Evolutionary conservation across 108 stramenopile genomes (phyloP).

Genomic region (Cyclotella cryptica): DNA sequence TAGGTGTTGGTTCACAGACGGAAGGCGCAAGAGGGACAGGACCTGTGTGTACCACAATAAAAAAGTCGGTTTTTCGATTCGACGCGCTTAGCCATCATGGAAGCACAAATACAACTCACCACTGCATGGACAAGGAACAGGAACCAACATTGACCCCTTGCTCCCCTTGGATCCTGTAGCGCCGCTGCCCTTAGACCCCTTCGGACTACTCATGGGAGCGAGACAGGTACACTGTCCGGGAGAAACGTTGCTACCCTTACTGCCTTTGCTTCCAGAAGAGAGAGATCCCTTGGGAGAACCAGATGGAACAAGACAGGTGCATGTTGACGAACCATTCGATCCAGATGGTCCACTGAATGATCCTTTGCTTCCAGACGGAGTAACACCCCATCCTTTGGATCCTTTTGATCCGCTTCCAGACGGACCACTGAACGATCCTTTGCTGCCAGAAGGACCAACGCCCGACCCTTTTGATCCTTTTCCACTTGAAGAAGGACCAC

Average conservation of each 20-base stretch:
- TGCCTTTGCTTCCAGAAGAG: neutral
- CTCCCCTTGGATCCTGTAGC: neutral
- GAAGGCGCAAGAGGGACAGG: neutral
- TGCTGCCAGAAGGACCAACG: no score
- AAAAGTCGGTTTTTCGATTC: no score
- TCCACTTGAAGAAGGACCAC: neutral
- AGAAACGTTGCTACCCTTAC: neutral
- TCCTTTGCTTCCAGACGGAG: neutral
- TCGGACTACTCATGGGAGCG: neutral
- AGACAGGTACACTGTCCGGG: neutral
- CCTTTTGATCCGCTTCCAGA: neutral
- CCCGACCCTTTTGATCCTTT: neutral
- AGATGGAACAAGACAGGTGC: neutral
- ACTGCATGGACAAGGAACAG: conserved; percentile 11
- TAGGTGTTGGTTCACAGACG: conserved; percentile 3
- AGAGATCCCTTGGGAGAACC: neutral
- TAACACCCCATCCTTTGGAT: conserved; percentile 10
- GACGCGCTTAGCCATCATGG: no score
- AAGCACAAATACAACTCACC: neutral
- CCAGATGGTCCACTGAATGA: conserved; percentile 3
- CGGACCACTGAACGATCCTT: no score
- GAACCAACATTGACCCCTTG: conserved; percentile 1
- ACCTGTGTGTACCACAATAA: no score
- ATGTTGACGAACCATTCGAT: neutral
- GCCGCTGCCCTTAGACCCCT: neutral